Conservation (phyloP, 495 filamentous ascomycete genomes). For the Penicillium coprophilum region DNA sequence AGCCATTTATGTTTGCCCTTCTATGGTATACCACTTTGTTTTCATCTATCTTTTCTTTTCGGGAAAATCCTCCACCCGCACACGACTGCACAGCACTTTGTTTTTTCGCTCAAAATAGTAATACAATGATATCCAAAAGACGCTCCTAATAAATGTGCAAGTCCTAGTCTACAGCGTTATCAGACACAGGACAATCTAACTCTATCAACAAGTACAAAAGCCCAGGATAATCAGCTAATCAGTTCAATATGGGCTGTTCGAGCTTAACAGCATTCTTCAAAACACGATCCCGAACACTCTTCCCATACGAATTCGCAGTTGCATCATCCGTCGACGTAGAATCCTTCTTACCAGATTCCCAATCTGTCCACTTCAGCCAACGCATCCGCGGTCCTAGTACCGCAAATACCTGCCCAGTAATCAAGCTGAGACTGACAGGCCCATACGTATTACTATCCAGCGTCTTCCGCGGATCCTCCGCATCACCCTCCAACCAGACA, state of each 20-base stretch:
- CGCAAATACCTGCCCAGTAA: constrained; percentile 62
- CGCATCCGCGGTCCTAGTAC: constrained; percentile 61
- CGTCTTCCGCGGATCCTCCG: constrained; percentile 50
- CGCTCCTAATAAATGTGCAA: constrained; percentile 11
- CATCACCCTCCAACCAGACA: constrained; percentile 79
- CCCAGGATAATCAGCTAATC: not conserved
- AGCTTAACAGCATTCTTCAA: constrained; percentile 42
- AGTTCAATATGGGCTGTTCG: constrained; percentile 33
- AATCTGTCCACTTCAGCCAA: constrained; percentile 42
- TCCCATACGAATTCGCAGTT: constrained; percentile 32
- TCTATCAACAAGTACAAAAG: constrained; percentile 11
- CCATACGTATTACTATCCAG: constrained; percentile 77
- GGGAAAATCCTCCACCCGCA: not conserved
- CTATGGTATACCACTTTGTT: not conserved
- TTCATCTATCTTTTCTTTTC: not conserved
- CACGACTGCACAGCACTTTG: constrained; percentile 6
- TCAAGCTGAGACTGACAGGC: constrained; percentile 58
- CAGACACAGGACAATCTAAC: not conserved
- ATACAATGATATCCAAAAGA: constrained; percentile 25
- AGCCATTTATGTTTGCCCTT: not conserved
- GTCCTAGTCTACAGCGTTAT: not conserved
- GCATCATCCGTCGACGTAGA: constrained; percentile 14
- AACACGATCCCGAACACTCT: constrained; percentile 42
- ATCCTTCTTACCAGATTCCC: constrained; percentile 34
- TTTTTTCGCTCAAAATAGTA: constrained; percentile 20